Evolutionary conservation across 225 moss, liverwort and hornwort genomes (phyloP).

Genomic region (Thuidium tamariscinum): DNA sequence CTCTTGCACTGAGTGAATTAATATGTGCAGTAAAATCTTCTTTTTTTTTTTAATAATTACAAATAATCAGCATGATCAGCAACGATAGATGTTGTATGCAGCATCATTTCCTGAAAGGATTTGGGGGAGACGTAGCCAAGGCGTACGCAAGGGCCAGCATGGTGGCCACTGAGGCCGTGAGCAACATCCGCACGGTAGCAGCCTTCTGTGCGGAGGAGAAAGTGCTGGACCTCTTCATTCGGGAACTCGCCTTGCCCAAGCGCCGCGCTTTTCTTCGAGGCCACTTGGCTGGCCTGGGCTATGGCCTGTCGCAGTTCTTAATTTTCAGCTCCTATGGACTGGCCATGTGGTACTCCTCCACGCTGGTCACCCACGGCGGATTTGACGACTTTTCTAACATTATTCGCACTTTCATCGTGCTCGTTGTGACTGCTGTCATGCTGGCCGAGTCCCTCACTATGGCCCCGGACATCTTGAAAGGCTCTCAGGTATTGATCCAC

Average conservation of each 20-base stretch:
- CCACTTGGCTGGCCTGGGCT: conserved; percentile 40
- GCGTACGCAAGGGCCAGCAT: conserved; percentile 40
- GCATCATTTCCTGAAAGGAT: conserved; percentile 50
- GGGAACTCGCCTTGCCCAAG: conserved; percentile 40
- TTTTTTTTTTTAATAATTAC: background rate
- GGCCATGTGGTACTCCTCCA: conserved; percentile 56
- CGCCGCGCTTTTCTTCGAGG: conserved; percentile 34
- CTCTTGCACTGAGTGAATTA: background rate
- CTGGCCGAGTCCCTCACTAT: conserved; percentile 51
- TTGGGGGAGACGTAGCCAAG: conserved; percentile 38
- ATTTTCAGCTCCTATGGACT: conserved; percentile 54
- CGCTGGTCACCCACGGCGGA: conserved; percentile 29
- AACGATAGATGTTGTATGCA: background rate
- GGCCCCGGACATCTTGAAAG: conserved; percentile 44
- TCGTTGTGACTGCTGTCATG: conserved; percentile 51
- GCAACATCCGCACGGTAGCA: conserved; percentile 51
- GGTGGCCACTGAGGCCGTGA: conserved; percentile 51
- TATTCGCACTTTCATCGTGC: conserved; percentile 47
- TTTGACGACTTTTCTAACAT: conserved; percentile 44
- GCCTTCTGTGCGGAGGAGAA: conserved; percentile 55
- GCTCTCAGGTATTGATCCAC: conserved; percentile 28
- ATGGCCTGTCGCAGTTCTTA: conserved; percentile 37
- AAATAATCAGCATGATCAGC: background rate
- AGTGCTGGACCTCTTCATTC: conserved; percentile 38
- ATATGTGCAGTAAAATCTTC: background rate